phyloP scores from a whole-genome alignment of 768 basidiomycete genomes.

The Russula emetica region DNA sequence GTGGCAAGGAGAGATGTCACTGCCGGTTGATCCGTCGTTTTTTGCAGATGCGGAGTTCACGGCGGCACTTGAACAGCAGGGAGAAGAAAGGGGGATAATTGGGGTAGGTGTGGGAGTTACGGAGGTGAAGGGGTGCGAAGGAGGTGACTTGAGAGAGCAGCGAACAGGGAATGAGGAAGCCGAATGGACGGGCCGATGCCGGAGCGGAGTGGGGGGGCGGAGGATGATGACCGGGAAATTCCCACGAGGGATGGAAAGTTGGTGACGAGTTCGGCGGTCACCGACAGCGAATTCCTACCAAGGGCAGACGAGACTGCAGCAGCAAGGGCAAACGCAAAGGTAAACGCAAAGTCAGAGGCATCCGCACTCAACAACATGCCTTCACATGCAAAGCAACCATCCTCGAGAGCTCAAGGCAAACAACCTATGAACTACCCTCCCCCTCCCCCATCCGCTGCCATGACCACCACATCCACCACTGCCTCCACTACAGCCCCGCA shows the following conservation, averaged over 20 bases:
- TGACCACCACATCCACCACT: conserved; percentile 33
- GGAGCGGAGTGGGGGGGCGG: neutral
- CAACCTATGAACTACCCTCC: conserved; percentile 78
- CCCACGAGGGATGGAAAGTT: conserved; percentile 22
- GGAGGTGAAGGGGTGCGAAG: conserved; percentile 22
- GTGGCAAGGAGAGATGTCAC: conserved; percentile 38
- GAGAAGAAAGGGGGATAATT: conserved; percentile 36
- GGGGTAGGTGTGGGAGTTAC: conserved; percentile 33
- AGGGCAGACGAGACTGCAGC: conserved; percentile 25
- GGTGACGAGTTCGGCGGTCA: conserved; percentile 20
- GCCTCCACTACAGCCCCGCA: conserved; percentile 10
- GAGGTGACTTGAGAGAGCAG: neutral
- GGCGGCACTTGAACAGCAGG: conserved; percentile 48
- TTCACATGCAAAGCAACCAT: conserved; percentile 35
- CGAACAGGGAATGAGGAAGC: neutral
- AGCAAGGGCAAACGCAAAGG: neutral
- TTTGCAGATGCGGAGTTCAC: conserved; percentile 52
- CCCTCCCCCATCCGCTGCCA: conserved; percentile 33
- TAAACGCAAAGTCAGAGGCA: conserved; percentile 2
- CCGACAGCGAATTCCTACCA: conserved; percentile 22
- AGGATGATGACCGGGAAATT: conserved; percentile 10
- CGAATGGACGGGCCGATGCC: conserved; percentile 3
- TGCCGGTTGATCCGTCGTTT: conserved; percentile 50
- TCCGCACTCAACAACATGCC: conserved; percentile 31
- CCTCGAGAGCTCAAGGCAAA: conserved; percentile 82